Conservation (phyloP, 2,329 filamentous ascomycete species). For the Botrytis tulipae region DNA sequence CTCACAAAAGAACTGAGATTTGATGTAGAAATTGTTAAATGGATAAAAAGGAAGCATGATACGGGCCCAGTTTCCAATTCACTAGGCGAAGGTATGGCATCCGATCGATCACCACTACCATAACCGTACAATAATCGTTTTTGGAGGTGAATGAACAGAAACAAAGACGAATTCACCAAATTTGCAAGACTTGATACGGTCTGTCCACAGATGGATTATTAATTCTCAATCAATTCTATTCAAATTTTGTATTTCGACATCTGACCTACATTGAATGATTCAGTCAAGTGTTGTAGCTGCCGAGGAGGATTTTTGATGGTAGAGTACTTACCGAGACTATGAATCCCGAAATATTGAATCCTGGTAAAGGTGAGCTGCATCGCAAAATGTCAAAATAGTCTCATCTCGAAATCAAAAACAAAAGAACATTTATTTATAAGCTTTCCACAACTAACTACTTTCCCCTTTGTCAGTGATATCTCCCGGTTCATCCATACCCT, state of each 20-base stretch:
- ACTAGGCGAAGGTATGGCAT: neutral
- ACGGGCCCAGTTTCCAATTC: neutral
- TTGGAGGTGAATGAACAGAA: neutral
- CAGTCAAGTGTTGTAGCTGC: neutral
- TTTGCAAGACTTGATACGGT: neutral
- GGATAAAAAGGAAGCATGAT: too few species aligned
- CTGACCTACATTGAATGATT: neutral
- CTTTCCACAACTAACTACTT: constrained; percentile 3
- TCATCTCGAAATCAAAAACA: neutral
- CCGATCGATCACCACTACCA: neutral
- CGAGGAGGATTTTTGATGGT: neutral
- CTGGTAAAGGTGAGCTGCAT: neutral
- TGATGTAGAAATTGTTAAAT: neutral
- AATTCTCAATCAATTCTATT: neutral
- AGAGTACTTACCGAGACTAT: neutral
- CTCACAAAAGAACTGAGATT: too few species aligned
- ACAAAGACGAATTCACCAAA: neutral
- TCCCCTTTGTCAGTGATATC: neutral
- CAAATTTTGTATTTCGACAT: neutral
- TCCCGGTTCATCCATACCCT: neutral
- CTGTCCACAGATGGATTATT: neutral
- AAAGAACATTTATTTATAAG: constrained; percentile 12
- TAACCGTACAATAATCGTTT: neutral
- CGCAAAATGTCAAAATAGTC: neutral
- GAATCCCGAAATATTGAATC: neutral